Evolutionary conservation across 495 filamentous ascomycete species (phyloP), one percentile per base, ranked within the genome.

Genomic region (Hypoxylon lenormandii): DNA sequence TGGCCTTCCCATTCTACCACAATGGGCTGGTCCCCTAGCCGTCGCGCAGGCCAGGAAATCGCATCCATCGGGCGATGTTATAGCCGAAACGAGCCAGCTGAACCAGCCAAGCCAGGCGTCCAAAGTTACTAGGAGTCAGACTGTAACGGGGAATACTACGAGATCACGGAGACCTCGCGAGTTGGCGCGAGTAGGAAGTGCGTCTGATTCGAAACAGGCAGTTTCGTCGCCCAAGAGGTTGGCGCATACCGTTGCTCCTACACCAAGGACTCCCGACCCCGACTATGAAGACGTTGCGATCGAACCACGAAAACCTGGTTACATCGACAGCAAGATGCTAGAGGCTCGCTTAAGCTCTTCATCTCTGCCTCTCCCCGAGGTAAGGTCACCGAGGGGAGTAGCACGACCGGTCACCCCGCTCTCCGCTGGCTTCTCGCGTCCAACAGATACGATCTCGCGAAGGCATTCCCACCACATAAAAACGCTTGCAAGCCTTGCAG

Each of bases 31-130:
- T 2, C 90, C 90, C 0, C 80, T 92, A 19, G 90, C 90, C 37
- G 83, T 92, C 67, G 89, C 90, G 11, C 90, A 92, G 74, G 89
- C 90, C 18, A 80, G 90, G 38, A 90, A 88, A 73, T 88, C 89
- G 19, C 83, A 87, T 60, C 83, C 85, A 1, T 72, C 76, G 18
- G 80, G 82, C 57, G 83, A 88, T 64, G 79, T 79, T 16, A 84
- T 89, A 57, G 80, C 84, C 28, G 85, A 90, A 48, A 75, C 81
- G 58, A 78, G 63, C 81, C 76, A 76, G 71, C 64, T 73, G 76
- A 76, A 72, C 71, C 74, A 77, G 74, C 68, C 66, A 37, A 58
- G 40, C 48, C 58, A 74, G 45, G 78, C 79, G 55, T 64, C 61
- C 19, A 83, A 84, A 73, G 79, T 90, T 8, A 73, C 80, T 46